Percentiles rank a stretch among this genome's conserved stretches.
These are phyloP conservation scores for Mitragyna speciosa DNA, from an alignment of 257 asterid species.

Conservation along the genomic window DNA sequence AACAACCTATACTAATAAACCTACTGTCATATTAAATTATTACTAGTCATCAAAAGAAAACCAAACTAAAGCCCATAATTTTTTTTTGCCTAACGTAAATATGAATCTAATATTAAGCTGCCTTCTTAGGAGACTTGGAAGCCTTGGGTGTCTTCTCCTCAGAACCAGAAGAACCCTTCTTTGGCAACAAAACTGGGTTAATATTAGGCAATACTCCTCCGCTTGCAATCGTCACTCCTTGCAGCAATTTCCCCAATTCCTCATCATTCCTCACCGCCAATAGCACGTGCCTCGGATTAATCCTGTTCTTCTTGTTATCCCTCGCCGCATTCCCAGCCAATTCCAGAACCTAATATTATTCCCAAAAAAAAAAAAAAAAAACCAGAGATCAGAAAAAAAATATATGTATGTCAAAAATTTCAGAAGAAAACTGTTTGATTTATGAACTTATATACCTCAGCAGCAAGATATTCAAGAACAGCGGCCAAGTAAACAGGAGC, in stretches of 20 bases:
- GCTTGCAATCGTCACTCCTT: conserved; percentile 27
- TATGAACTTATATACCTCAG: conserved; percentile 23
- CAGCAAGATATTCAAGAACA: conserved; percentile 37
- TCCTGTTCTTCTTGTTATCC: conserved; percentile 32
- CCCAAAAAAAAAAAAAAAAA: neutral
- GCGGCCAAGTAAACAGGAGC: conserved; percentile 35
- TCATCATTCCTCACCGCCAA: conserved; percentile 30
- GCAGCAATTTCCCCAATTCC: conserved; percentile 31
- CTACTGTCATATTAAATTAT: no score
- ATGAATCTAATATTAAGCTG: neutral
- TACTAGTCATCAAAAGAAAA: no score
- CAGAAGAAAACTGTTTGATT: neutral
- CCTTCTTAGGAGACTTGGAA: conserved; percentile 23
- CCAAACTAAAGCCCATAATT: neutral
- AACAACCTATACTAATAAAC: no score
- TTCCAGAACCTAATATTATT: conserved; percentile 22
- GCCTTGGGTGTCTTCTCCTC: conserved; percentile 16
- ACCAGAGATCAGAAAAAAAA: neutral
- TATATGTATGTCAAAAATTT: neutral
- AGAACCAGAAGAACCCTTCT: conserved; percentile 15
- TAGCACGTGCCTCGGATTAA: conserved; percentile 26
- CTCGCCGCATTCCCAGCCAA: conserved; percentile 39
- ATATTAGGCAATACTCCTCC: conserved; percentile 32
- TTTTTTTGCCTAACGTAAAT: no score
- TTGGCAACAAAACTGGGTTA: conserved; percentile 26